A percentile compares a stretch with the other conserved stretches of the same genome.
Evolutionary conservation across 352 stramenopile genomes (phyloP).

Genomic region (Phytophthora pistaciae): DNA sequence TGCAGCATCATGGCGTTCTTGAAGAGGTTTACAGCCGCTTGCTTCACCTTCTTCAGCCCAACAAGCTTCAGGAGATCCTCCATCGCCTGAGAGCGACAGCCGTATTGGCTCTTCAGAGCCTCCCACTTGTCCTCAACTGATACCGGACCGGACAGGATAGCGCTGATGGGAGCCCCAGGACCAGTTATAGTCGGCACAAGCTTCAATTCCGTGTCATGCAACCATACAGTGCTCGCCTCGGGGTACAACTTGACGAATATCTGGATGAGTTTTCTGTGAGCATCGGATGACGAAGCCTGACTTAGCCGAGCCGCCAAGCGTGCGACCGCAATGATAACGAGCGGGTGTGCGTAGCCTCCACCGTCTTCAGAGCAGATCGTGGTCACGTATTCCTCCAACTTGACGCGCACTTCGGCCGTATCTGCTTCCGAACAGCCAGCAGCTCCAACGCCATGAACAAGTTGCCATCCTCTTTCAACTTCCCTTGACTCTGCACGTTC

Average conservation of each 20-base stretch:
- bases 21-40: conserved; percentile 76
- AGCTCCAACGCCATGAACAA: conserved; percentile 71
- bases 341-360: conserved; percentile 45
- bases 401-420: conserved; percentile 28
- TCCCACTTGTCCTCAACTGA: conserved; percentile 68
- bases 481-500: conserved; percentile 37
- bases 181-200: no score
- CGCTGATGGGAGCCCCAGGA: background rate
- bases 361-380: conserved; percentile 11
- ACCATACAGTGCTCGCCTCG: conserved; percentile 52
- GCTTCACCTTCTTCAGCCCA: conserved; percentile 86
- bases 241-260: conserved; percentile 67
- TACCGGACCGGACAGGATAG: background rate
- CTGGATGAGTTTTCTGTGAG: conserved; percentile 48
- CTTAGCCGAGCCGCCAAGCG: conserved; percentile 41
- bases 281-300: conserved; percentile 14
- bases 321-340: conserved; percentile 65
- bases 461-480: conserved; percentile 46
- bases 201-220: conserved; percentile 42
- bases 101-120: conserved; percentile 57
- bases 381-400: conserved; percentile 54
- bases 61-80: conserved; percentile 86
- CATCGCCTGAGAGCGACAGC: conserved; percentile 73
- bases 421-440: conserved; percentile 57
- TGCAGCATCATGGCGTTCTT: conserved; percentile 74